phyloP scores from a whole-genome alignment of 768 basidiomycete species.

The Phallus indusiatus region DNA sequence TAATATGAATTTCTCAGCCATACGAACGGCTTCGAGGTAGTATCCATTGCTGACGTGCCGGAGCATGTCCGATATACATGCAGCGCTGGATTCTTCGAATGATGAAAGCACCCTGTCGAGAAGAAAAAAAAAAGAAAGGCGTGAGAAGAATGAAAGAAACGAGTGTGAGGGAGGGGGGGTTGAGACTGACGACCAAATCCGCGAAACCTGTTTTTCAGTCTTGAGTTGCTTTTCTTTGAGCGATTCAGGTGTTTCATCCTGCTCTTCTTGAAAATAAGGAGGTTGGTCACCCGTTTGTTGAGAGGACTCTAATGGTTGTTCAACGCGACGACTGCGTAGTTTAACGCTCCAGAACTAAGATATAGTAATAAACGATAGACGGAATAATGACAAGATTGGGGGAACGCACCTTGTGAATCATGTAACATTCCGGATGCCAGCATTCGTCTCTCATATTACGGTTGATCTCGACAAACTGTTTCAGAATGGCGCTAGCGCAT shows the following conservation, averaged over 20 bases:
- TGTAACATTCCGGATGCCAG: constrained; percentile 99
- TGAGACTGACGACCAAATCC: constrained; percentile 88
- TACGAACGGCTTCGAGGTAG: constrained; percentile 92
- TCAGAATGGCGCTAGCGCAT: constrained; percentile 93
- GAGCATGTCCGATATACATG: constrained; percentile 98
- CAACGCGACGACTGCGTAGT: constrained; percentile 35
- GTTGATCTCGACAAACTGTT: constrained; percentile 99
- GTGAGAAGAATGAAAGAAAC: background rate
- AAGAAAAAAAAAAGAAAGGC: background rate
- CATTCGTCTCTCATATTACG: constrained; percentile 97
- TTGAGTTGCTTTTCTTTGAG: constrained; percentile 83
- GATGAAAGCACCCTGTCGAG: constrained; percentile 74
- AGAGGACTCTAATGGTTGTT: constrained; percentile 36
- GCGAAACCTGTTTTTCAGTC: constrained; percentile 97
- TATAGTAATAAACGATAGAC: background rate
- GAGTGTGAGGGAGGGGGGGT: background rate
- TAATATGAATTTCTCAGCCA: constrained; percentile 98
- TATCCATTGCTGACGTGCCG: constrained; percentile 94
- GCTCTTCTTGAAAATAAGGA: constrained; percentile 65
- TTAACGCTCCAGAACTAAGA: constrained; percentile 98
- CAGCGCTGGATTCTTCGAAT: constrained; percentile 98
- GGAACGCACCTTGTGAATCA: constrained; percentile 89
- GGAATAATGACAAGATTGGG: background rate
- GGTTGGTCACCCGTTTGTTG: constrained; percentile 26
- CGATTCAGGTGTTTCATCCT: constrained; percentile 61